A percentile compares a stretch with the other conserved stretches of the same genome.
Conservation (phyloP, 2,329 filamentous ascomycete species). For the Calonectria fujianensis region DNA sequence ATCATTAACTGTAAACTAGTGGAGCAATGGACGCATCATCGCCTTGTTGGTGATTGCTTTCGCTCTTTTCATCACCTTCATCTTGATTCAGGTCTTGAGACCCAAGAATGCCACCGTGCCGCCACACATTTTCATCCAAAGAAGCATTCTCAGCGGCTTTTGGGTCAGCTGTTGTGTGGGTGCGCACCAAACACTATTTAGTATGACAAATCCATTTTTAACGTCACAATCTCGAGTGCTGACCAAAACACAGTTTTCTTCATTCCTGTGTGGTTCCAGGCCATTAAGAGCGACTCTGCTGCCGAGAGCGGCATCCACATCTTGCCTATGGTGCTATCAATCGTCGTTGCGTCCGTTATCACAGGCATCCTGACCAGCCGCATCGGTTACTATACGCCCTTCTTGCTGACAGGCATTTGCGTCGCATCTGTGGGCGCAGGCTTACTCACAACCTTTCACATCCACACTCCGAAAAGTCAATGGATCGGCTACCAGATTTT, state of each 20-base stretch:
- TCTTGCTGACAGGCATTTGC: slow-evolving; percentile 60
- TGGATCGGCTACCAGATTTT: slow-evolving; percentile 62
- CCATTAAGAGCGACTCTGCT: slow-evolving; percentile 59
- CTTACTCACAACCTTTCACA: slow-evolving; percentile 62
- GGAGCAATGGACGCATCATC: slow-evolving; percentile 66
- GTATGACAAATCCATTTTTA: slow-evolving; percentile 5
- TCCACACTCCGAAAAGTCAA: slow-evolving; percentile 43
- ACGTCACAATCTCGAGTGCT: not conserved
- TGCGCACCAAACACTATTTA: slow-evolving; percentile 52
- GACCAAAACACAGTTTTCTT: slow-evolving; percentile 51
- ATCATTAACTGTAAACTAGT: slow-evolving; percentile 51
- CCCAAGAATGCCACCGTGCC: slow-evolving; percentile 64
- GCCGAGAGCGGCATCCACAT: slow-evolving; percentile 52
- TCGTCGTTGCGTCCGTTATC: slow-evolving; percentile 53
- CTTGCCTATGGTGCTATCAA: slow-evolving; percentile 56
- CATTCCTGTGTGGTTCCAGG: slow-evolving; percentile 71
- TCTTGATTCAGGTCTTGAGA: slow-evolving; percentile 59
- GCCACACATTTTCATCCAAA: slow-evolving; percentile 63
- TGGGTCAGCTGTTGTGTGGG: slow-evolving; percentile 54
- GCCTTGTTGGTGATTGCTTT: slow-evolving; percentile 64
- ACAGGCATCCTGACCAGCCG: slow-evolving; percentile 54
- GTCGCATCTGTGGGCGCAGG: slow-evolving; percentile 61
- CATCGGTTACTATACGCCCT: slow-evolving; percentile 65
- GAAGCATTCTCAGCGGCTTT: slow-evolving; percentile 62
- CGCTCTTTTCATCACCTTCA: slow-evolving; percentile 65